Evolutionary conservation across 352 stramenopile genomes (phyloP).

Genomic region (Phytophthora capsici): DNA sequence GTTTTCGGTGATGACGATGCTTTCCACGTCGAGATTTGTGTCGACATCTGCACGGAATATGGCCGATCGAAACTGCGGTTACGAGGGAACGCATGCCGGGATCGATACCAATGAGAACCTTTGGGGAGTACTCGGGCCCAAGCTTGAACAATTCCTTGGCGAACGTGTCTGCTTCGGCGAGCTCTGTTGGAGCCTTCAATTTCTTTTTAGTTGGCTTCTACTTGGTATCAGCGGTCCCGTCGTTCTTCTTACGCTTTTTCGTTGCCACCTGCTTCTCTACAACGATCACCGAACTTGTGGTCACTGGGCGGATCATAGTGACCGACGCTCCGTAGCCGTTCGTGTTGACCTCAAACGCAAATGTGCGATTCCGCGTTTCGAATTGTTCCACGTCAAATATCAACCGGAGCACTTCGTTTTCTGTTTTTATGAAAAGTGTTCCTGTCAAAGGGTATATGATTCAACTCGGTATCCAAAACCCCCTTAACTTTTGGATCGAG

Average conservation of each 20-base stretch:
- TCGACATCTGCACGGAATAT: too few species aligned
- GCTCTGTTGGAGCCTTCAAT: neutral
- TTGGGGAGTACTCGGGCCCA: slow-evolving; percentile 3
- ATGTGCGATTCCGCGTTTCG: slow-evolving; percentile 5
- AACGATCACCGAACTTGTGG: neutral
- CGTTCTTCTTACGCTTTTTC: slow-evolving; percentile 8
- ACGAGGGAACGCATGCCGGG: slow-evolving; percentile 6
- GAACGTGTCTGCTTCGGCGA: neutral
- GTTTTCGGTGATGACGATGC: neutral
- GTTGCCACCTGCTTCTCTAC: neutral
- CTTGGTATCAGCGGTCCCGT: neutral
- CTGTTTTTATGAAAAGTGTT: slow-evolving; percentile 1
- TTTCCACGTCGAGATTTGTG: neutral
- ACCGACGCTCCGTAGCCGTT: slow-evolving; percentile 13
- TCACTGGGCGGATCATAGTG: slow-evolving; percentile 1
- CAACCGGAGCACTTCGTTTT: neutral
- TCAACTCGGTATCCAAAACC: neutral
- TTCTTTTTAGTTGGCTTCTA: neutral
- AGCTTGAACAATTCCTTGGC: slow-evolving; percentile 9
- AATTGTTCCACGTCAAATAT: slow-evolving; percentile 6
- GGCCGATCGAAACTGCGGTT: neutral
- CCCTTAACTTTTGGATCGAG: neutral
- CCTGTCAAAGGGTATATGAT: neutral
- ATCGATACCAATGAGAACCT: slow-evolving; percentile 23
- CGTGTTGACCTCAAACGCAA: slow-evolving; percentile 20